Evolutionary conservation across 768 basidiomycete genomes (phyloP).

Genomic region (Hortiboletus flavorubellus): DNA sequence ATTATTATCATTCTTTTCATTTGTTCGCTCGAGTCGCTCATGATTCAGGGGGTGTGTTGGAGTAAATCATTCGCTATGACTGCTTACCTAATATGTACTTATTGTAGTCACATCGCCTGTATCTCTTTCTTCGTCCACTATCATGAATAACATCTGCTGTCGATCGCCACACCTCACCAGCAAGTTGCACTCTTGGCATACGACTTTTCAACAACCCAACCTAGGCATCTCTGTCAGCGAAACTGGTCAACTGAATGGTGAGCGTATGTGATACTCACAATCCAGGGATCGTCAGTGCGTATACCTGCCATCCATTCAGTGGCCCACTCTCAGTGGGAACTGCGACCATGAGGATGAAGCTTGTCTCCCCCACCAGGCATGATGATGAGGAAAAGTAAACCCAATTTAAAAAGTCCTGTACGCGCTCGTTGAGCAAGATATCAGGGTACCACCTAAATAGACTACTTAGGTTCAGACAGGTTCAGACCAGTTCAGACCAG

Average conservation of each 20-base stretch:
- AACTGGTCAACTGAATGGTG: neutral
- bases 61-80: neutral
- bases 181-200: too few species aligned
- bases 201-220: neutral
- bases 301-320: slow-evolving; percentile 67
- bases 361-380: neutral
- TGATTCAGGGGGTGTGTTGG: slow-evolving; percentile 1
- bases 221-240: slow-evolving; percentile 5
- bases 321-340: slow-evolving; percentile 67
- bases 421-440: slow-evolving; percentile 52
- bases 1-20: neutral
- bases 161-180: too few species aligned
- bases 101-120: too few species aligned
- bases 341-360: slow-evolving; percentile 72
- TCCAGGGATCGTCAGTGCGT: slow-evolving; percentile 59
- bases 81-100: too few species aligned
- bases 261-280: slow-evolving; percentile 42
- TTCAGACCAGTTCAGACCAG: too few species aligned
- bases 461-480: too few species aligned
- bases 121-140: too few species aligned
- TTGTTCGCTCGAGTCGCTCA: neutral
- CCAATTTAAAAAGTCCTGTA: slow-evolving; percentile 53
- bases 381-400: slow-evolving; percentile 13
- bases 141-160: too few species aligned
- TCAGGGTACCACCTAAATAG: slow-evolving; percentile 74